Evolutionary conservation across 1,284 basidiomycete species (phyloP).

Genomic region (Hemileia vastatrix): DNA sequence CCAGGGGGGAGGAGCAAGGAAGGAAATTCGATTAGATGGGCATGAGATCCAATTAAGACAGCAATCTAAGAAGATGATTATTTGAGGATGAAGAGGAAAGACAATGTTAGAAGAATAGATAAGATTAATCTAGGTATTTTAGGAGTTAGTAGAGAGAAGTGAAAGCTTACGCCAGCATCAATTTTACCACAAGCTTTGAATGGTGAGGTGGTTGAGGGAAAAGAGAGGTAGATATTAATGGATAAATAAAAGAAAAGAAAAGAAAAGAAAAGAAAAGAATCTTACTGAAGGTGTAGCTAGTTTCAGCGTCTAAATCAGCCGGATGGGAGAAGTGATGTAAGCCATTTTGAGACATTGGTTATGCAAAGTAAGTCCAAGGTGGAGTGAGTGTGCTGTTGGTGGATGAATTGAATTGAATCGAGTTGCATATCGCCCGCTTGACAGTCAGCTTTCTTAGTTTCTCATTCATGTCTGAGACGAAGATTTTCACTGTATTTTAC

Average conservation of each 20-base stretch:
- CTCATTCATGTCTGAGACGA: too few relatives aligned
- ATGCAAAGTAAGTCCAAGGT: too few relatives aligned
- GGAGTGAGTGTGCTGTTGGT: too few relatives aligned
- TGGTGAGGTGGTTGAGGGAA: background rate
- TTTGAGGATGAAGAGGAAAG: background rate
- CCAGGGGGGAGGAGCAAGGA: constrained; percentile 82
- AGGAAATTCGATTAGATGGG: constrained; percentile 90
- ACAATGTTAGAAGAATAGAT: background rate
- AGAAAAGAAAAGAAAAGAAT: background rate
- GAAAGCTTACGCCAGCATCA: constrained; percentile 18
- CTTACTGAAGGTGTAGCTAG: constrained; percentile 24
- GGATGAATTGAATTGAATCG: too few relatives aligned
- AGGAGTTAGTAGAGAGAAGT: background rate
- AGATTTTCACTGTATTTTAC: too few relatives aligned
- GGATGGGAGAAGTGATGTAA: constrained; percentile 16
- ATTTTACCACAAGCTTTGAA: constrained; percentile 21
- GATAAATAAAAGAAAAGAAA: background rate
- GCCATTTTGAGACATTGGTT: constrained; percentile 8
- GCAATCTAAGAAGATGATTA: constrained; percentile 12
- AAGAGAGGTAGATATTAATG: background rate
- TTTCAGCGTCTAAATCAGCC: constrained; percentile 21
- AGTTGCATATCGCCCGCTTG: too few relatives aligned
- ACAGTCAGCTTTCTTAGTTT: too few relatives aligned
- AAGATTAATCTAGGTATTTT: background rate
- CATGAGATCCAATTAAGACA: constrained; percentile 75